Base-by-base conservation (phyloP, 2,329 filamentous ascomycete species). In the Fusarium sp. region DNA sequence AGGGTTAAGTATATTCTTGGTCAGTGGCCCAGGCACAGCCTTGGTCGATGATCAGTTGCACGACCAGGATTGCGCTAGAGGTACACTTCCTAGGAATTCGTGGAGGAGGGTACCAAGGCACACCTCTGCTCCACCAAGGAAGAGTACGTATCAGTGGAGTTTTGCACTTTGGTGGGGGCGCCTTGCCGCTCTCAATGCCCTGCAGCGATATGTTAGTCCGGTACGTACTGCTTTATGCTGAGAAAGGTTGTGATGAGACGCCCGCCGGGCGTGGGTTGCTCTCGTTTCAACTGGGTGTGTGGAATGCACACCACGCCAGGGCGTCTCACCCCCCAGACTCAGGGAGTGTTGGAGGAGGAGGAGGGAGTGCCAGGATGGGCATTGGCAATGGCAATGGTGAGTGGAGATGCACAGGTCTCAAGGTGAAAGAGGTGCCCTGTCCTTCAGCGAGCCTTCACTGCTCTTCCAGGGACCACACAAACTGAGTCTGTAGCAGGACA, bases 41-140 rank as follows among this genome's bases (percentile, higher is more conserved):
- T 57, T 76, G 68, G 66, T 74, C 66, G 73, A 76, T 75, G 75
- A 77, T 73, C 72, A 77, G 71, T 73, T 67, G 68, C 67, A 68
- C 63, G 68, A 68, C 60, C 54, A 51, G 64, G 61, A 74, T 75
- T 63, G 68, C 70, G 66, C 63, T 72, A 72, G 66, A 73, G 66
- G 76, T 76, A 77, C 76, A 67, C 68, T 77, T 71, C 69, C 76
- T 77, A 72, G 59, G 63, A 73, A 76, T 73, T 70, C 72, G 67
- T 71, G 73, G 69, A 74, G 74, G 71, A 76, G 69, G 71, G 75
- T 75, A 77, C 74, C 70, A 63, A 68, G 65, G 63, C 65, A 64
- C 68, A 68, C 68, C 73, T 61, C 65, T 69, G 38, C 62, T 75
- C 73, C 69, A 62, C 73, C 67, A 59, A 49, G 61, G 29, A 27